Base-by-base conservation (phyloP, 768 basidiomycete species). In the Calvatia gigantea region DNA sequence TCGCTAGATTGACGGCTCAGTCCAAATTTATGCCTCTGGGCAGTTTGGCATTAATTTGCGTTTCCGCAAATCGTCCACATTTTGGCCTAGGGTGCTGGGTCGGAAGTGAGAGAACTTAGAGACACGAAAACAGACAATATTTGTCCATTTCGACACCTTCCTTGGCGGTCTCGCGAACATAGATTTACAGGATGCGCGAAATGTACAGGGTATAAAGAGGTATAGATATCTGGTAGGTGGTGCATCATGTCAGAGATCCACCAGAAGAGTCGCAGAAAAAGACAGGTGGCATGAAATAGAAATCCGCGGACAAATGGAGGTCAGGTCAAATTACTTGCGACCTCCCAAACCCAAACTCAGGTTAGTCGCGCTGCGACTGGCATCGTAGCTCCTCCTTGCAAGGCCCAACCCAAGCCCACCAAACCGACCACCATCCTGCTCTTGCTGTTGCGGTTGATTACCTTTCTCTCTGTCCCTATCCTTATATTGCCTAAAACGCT, bases 321-420 rank as follows among this genome's bases (percentile, higher is more conserved):
- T 37, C 4, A 37, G 35, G 11, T 4, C 11, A 37, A 23, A 39
- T 6, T n/a, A 44, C 25, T 19, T 45, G 5, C 33, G 11, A 11
- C 44, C 41, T 19, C 37, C 35, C 11, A 32, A 3, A 33, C 62
- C 69, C 35, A 66, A 51, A 23, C 68, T 69, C 44, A 84, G 64
- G 58, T 80, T 82, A 19, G 78, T 77, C 66, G 78, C 69, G 56
- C 82, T 85, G 37, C 80, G 76, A 63, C 79, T 80, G 32, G 70
- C 62, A 25, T 79, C 77, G 52, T 75, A 74, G 56, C 73, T 78
- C 58, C 72, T 65, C 58, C 73, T 64, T 29, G 69, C 66, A 28
- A 55, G 54, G 9, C 50, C 60, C 17, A 65, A 27, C 32, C 49
- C n/a, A 38, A 58, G 2, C 46, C 67, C 60, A 67, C 61, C 48